A percentile compares a stretch with the other conserved stretches of the same genome.
phyloP scores from a whole-genome alignment of 2,329 filamentous ascomycete species.

The Cladophialophora exuberans region DNA sequence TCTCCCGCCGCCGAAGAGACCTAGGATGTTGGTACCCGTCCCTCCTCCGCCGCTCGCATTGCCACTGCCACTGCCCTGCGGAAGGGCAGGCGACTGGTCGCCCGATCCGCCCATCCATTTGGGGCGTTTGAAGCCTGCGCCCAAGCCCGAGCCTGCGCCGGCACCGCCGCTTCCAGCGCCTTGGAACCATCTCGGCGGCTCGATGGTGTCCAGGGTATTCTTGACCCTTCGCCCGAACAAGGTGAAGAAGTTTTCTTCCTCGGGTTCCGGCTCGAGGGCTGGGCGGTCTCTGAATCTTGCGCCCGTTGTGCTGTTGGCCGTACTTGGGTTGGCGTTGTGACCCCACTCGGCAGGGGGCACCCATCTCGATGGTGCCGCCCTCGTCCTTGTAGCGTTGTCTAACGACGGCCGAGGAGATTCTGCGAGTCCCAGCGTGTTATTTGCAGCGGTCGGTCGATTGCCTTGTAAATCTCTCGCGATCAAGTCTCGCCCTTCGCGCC shows the following conservation, averaged over 20 bases:
- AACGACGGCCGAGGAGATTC: conserved; percentile 35
- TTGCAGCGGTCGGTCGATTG: conserved; percentile 48
- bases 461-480: conserved; percentile 79
- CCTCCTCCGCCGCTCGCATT: conserved; percentile 1
- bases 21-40: conserved; percentile 18
- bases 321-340: conserved; percentile 2
- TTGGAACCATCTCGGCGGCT: conserved; percentile 77
- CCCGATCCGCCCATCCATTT: conserved; percentile 73
- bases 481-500: conserved; percentile 88
- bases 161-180: conserved; percentile 60
- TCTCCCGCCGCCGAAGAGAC: conserved; percentile 19
- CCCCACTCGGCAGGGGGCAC: conserved; percentile 37
- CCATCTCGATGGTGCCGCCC: conserved; percentile 39
- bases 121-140: conserved; percentile 72
- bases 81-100: conserved; percentile 1
- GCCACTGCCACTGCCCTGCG: neutral
- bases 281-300: conserved; percentile 36
- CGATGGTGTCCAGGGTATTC: conserved; percentile 86
- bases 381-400: conserved; percentile 30
- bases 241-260: conserved; percentile 81
- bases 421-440: conserved; percentile 46
- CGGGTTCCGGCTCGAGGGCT: conserved; percentile 60
- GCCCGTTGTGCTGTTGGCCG: neutral
- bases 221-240: conserved; percentile 81
- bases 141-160: no score